Evolutionary conservation across 2,329 filamentous ascomycete genomes (phyloP).

Genomic region (Boeremia lycopersici): DNA sequence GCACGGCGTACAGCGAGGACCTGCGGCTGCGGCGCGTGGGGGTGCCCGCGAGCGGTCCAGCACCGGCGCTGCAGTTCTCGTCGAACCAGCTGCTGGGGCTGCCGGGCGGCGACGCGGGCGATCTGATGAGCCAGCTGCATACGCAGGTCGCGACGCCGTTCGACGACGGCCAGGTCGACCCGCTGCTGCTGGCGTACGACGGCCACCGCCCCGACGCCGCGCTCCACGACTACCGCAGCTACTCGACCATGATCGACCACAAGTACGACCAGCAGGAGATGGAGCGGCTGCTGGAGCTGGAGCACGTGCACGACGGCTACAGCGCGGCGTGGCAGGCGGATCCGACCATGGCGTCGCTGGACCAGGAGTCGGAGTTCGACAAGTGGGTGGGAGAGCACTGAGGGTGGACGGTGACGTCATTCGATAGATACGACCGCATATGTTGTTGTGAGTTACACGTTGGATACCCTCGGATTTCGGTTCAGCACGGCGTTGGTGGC

Average conservation of each 20-base stretch:
- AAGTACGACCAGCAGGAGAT: conserved; percentile 38
- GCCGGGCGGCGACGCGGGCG: conserved; percentile 48
- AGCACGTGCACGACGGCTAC: conserved; percentile 31
- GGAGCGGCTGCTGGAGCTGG: conserved; percentile 34
- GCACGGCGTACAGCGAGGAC: conserved; percentile 36
- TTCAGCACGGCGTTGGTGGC: conserved; percentile 17
- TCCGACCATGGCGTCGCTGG: conserved; percentile 43
- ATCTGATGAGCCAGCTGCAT: conserved; percentile 44
- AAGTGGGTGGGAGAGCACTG: conserved; percentile 51
- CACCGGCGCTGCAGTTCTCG: conserved; percentile 36
- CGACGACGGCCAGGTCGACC: conserved; percentile 48
- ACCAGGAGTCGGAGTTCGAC: conserved; percentile 54
- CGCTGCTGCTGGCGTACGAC: conserved; percentile 50
- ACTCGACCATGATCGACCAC: conserved; percentile 39
- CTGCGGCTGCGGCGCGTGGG: conserved; percentile 53
- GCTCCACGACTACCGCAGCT: conserved; percentile 37
- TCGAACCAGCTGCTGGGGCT: conserved; percentile 46
- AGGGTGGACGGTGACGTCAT: conserved; percentile 6
- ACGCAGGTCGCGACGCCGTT: conserved; percentile 36
- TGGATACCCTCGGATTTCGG: conserved; percentile 10
- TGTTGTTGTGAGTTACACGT: conserved; percentile 7
- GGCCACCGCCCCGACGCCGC: conserved; percentile 29
- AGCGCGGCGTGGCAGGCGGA: conserved; percentile 46
- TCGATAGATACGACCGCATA: conserved; percentile 11
- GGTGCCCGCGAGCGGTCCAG: conserved; percentile 19